Conservation (phyloP, 768 basidiomycete genomes). For the Mycena pura region DNA sequence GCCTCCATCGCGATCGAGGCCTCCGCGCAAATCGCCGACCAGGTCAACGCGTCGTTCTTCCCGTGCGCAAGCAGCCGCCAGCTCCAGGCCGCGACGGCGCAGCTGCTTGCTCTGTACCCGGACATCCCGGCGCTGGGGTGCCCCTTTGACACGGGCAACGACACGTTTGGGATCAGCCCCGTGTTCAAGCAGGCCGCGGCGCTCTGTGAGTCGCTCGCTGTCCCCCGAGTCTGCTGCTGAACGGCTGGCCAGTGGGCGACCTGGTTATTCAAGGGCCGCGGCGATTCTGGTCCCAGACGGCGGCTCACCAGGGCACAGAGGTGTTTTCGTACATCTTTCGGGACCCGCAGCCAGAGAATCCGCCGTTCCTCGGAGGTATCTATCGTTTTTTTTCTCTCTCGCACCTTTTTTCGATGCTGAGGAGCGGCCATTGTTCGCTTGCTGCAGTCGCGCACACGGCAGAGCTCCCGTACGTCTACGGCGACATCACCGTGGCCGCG, state of each 20-base stretch:
- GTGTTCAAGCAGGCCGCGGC: conserved; percentile 37
- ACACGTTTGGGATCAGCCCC: conserved; percentile 36
- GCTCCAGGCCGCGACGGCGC: not conserved
- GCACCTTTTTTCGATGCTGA: no score
- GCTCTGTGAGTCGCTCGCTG: no score
- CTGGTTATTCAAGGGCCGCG: conserved; percentile 11
- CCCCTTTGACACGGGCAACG: conserved; percentile 39
- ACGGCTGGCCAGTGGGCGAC: conserved; percentile 29
- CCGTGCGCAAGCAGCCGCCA: conserved; percentile 1
- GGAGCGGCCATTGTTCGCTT: no score
- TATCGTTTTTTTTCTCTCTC: no score
- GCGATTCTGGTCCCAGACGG: conserved; percentile 10
- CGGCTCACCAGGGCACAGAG: not conserved
- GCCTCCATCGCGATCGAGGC: conserved; percentile 7
- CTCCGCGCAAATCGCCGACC: no score
- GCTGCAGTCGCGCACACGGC: conserved; percentile 10
- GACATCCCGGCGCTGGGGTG: conserved; percentile 36
- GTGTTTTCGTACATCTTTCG: conserved; percentile 20
- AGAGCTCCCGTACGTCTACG: conserved; percentile 24
- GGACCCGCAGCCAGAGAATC: conserved; percentile 13
- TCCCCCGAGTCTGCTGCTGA: no score
- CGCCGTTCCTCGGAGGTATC: conserved; percentile 2
- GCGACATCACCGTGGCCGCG: conserved; percentile 2
- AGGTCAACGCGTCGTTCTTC: not conserved
- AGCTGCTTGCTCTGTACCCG: conserved; percentile 35